A percentile compares a stretch with the other conserved stretches of the same genome.
These are phyloP conservation scores for Cladobotryum mycophilum DNA, from an alignment of 2,329 filamentous ascomycete genomes.

Conservation along the genomic window DNA sequence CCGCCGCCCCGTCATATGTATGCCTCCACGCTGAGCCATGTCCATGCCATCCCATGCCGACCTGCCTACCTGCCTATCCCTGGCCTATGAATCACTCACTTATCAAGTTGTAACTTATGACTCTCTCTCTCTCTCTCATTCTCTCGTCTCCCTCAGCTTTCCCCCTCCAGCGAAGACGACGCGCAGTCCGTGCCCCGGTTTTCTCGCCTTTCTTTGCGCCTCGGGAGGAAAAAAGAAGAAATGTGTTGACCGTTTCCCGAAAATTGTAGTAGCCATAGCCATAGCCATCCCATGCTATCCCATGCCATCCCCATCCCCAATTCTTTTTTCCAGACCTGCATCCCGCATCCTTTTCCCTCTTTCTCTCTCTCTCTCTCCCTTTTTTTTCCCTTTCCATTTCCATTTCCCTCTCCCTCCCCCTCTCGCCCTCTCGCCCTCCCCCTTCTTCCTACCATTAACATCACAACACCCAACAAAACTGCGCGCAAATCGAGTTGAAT, in stretches of 20 bases:
- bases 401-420: constrained; percentile 18
- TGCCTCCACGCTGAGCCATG: no score
- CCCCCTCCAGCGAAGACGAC: constrained; percentile 4
- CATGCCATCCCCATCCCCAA: constrained; percentile 13
- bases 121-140: no score
- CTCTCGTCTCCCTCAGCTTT: background rate
- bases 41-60: no score
- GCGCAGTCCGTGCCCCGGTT: constrained; percentile 12
- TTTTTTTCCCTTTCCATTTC: constrained; percentile 18
- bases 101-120: no score
- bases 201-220: constrained; percentile 10
- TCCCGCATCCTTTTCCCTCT: constrained; percentile 19
- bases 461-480: constrained; percentile 21
- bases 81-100: no score
- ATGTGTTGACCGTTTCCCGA: constrained; percentile 5
- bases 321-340: constrained; percentile 13
- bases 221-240: constrained; percentile 5
- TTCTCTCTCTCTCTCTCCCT: constrained; percentile 19
- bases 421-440: constrained; percentile 24
- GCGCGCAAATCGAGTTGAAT: constrained; percentile 22
- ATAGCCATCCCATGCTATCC: constrained; percentile 4
- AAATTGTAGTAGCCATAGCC: constrained; percentile 22
- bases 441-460: constrained; percentile 12
- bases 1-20: no score
- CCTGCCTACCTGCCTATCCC: no score